Evolutionary conservation across 164 flowering plant genomes (phyloP).

Genomic region (Paratinospora sagittata): DNA sequence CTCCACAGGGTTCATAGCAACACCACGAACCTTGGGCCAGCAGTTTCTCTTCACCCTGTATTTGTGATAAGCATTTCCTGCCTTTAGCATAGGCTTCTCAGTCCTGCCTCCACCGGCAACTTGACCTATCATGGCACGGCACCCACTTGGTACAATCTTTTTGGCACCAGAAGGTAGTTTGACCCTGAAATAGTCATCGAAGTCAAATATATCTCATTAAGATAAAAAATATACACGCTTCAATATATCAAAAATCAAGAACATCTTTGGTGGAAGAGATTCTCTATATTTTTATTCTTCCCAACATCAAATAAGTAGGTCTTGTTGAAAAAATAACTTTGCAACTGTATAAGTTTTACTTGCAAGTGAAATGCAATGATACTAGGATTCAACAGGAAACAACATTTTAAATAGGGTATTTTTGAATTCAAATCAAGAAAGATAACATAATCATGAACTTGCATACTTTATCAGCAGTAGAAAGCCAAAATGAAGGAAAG

Average conservation of each 20-base stretch:
- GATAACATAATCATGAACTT: background rate
- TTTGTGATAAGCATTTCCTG: slow-evolving; percentile 63
- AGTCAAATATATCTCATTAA: background rate
- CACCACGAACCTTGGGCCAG: slow-evolving; percentile 75
- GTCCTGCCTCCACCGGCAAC: slow-evolving; percentile 67
- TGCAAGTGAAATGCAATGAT: background rate
- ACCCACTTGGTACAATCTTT: slow-evolving; percentile 55
- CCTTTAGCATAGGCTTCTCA: slow-evolving; percentile 55
- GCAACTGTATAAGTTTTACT: too few relatives aligned
- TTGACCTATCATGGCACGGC: slow-evolving; percentile 62
- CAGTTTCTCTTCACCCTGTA: slow-evolving; percentile 56
- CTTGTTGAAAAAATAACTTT: too few relatives aligned
- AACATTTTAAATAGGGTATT: background rate
- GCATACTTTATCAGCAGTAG: background rate
- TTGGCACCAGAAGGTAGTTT: slow-evolving; percentile 65
- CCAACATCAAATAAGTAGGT: too few relatives aligned
- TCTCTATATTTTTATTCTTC: too few relatives aligned
- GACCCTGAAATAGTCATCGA: slow-evolving; percentile 23
- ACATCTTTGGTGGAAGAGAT: too few relatives aligned
- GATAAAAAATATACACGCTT: too few relatives aligned
- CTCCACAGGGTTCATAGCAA: slow-evolving; percentile 63
- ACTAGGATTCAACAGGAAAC: background rate
- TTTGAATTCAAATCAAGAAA: background rate
- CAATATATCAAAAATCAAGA: too few relatives aligned
- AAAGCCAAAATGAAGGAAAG: too few relatives aligned